Evolutionary conservation across 202 grass and related monocot species (phyloP).

Genomic region (Setaria viridis): DNA sequence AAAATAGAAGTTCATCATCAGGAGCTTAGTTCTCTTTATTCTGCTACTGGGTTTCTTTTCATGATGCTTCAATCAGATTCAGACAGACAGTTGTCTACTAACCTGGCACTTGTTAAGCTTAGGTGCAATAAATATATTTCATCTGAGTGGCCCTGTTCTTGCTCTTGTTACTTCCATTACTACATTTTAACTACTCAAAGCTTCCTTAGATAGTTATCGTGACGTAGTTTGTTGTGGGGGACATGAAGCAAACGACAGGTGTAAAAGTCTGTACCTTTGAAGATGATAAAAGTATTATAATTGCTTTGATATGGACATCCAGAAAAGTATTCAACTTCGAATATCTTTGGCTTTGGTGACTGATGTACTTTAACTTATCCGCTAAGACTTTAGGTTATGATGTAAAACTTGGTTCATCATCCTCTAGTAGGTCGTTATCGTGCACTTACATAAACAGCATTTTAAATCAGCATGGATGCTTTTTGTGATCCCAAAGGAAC

Average conservation of each 20-base stretch:
- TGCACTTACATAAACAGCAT: slow-evolving; percentile 1
- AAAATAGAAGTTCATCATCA: slow-evolving; percentile 52
- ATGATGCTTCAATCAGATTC: slow-evolving; percentile 15
- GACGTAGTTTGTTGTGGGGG: slow-evolving; percentile 22
- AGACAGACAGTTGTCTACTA: slow-evolving; percentile 10
- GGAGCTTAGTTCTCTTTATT: slow-evolving; percentile 42
- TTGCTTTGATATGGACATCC: slow-evolving; percentile 46
- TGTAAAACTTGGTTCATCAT: slow-evolving; percentile 31
- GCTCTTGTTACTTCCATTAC: neutral
- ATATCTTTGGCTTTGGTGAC: slow-evolving; percentile 39
- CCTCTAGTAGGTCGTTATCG: slow-evolving; percentile 8
- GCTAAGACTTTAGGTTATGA: slow-evolving; percentile 43
- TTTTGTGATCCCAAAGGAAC: slow-evolving; percentile 15
- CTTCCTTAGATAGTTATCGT: slow-evolving; percentile 13
- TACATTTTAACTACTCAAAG: slow-evolving; percentile 1
- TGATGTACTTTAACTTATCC: slow-evolving; percentile 44
- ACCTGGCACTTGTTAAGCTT: slow-evolving; percentile 46
- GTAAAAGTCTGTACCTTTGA: slow-evolving; percentile 37
- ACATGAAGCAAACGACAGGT: slow-evolving; percentile 30
- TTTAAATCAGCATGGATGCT: neutral
- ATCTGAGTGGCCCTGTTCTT: neutral
- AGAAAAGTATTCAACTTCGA: slow-evolving; percentile 33
- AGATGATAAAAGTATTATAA: slow-evolving; percentile 35
- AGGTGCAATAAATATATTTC: neutral
- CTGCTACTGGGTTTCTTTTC: slow-evolving; percentile 26